These are phyloP conservation scores for Ramalina intermedia DNA, from an alignment of 495 filamentous ascomycete species.

Conservation along the genomic window DNA sequence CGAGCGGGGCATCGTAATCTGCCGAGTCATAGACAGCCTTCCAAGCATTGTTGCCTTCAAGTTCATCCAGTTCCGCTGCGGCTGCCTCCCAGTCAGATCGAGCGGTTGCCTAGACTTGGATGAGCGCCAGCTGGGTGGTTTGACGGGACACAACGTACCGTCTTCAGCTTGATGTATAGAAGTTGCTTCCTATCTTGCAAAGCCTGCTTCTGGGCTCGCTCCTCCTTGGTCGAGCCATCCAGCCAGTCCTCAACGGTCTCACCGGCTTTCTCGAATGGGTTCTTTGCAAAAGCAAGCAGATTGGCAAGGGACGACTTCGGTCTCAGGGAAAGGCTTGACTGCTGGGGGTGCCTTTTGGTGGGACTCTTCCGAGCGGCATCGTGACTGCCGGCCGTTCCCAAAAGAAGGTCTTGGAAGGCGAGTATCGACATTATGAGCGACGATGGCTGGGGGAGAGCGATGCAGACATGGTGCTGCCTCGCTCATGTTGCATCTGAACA, in stretches of 20 bases:
- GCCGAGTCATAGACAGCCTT: slow-evolving; percentile 48
- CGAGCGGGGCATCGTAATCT: slow-evolving; percentile 57
- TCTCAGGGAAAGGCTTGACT: not conserved
- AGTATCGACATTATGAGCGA: not conserved
- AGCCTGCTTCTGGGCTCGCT: slow-evolving; percentile 34
- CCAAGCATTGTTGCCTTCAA: slow-evolving; percentile 76
- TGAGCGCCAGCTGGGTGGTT: not conserved
- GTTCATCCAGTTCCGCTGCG: slow-evolving; percentile 62
- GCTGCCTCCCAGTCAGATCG: slow-evolving; percentile 50
- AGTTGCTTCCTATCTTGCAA: slow-evolving; percentile 48
- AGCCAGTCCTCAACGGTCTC: slow-evolving; percentile 34
- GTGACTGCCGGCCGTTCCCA: not conserved
- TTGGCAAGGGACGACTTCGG: slow-evolving; percentile 7
- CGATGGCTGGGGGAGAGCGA: too few species aligned
- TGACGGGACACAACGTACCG: slow-evolving; percentile 28
- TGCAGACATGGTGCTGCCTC: too few species aligned
- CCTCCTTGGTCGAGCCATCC: slow-evolving; percentile 41
- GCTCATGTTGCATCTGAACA: too few species aligned
- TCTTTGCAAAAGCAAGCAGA: slow-evolving; percentile 12
- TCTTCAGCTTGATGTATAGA: slow-evolving; percentile 45
- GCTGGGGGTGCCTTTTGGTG: not conserved
- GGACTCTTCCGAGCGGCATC: not conserved
- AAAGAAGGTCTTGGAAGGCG: not conserved
- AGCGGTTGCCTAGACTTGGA: slow-evolving; percentile 38
- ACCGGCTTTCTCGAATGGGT: slow-evolving; percentile 21